Evolutionary conservation across 257 asterid species (phyloP).

Genomic region (Parsonsia alboflavescens): DNA sequence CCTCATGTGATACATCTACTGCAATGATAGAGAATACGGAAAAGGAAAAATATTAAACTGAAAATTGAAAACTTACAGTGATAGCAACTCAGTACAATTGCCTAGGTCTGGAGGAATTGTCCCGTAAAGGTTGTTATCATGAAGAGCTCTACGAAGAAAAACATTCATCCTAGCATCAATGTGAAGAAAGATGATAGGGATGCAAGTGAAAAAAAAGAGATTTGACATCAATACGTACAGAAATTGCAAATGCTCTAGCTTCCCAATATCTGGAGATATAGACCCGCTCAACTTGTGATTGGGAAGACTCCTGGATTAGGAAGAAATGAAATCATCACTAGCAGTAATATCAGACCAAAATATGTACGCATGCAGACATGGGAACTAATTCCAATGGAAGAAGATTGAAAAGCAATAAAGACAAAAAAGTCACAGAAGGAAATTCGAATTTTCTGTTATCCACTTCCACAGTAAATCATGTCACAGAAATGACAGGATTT

Average conservation of each 20-base stretch:
- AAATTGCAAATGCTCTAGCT: slow-evolving; percentile 72
- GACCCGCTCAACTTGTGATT: slow-evolving; percentile 89
- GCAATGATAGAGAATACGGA: not conserved
- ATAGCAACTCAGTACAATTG: slow-evolving; percentile 74
- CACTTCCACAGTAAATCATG: not conserved
- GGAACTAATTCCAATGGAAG: not conserved
- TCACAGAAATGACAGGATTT: not conserved
- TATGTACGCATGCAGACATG: not conserved
- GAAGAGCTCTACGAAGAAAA: slow-evolving; percentile 61
- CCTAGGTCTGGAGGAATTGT: slow-evolving; percentile 83
- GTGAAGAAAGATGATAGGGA: slow-evolving; percentile 13
- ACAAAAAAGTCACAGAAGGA: slow-evolving; percentile 2
- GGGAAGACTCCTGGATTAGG: slow-evolving; percentile 75
- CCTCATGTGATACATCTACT: not conserved
- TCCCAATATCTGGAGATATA: slow-evolving; percentile 77
- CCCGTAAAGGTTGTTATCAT: slow-evolving; percentile 84
- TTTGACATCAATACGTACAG: slow-evolving; percentile 50
- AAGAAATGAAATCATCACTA: slow-evolving; percentile 11
- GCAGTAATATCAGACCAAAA: not conserved
- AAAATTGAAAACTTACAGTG: slow-evolving; percentile 55
- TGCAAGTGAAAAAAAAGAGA: slow-evolving; percentile 13
- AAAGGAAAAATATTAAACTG: not conserved
- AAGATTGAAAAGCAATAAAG: not conserved
- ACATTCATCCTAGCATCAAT: slow-evolving; percentile 25
- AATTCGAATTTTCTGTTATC: not conserved